Percentiles rank a stretch among this genome's conserved stretches.
These are phyloP conservation scores for Ustilago bromivora DNA, from an alignment of 1,284 basidiomycete genomes.

Conservation along the genomic window DNA sequence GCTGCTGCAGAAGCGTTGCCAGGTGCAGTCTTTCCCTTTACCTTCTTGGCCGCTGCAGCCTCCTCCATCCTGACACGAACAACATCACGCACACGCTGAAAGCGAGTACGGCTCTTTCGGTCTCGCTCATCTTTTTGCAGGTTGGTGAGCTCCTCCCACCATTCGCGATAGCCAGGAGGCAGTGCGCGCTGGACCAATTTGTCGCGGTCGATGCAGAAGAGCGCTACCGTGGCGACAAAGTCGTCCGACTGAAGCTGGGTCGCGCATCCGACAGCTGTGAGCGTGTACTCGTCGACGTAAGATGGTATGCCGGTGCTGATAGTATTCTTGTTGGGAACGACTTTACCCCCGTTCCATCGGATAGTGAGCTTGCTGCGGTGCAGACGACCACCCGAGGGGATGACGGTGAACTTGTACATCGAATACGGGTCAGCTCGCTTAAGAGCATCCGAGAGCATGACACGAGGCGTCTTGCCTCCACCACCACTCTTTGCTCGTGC, in stretches of 20 bases:
- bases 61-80: constrained; percentile 75
- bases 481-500: constrained; percentile 55
- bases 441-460: constrained; percentile 62
- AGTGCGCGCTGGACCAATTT: constrained; percentile 72
- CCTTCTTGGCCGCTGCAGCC: constrained; percentile 51
- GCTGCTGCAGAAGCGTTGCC: constrained; percentile 19
- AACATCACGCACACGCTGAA: constrained; percentile 75
- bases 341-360: constrained; percentile 62
- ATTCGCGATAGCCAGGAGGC: constrained; percentile 84
- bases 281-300: constrained; percentile 79
- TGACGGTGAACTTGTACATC: constrained; percentile 75
- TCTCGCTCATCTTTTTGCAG: constrained; percentile 77
- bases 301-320: constrained; percentile 70
- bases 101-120: constrained; percentile 74
- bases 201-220: constrained; percentile 73
- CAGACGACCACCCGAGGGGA: constrained; percentile 50
- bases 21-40: constrained; percentile 37
- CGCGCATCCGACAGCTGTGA: constrained; percentile 86
- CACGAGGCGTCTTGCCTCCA: constrained; percentile 60
- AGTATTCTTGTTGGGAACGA: constrained; percentile 66
- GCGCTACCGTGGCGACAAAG: constrained; percentile 86
- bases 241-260: constrained; percentile 86
- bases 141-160: constrained; percentile 91
- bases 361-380: constrained; percentile 60
- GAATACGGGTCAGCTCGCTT: constrained; percentile 78